These are phyloP conservation scores for Blastocystis sp. DNA, from an alignment of 352 stramenopile genomes.

Conservation along the genomic window DNA sequence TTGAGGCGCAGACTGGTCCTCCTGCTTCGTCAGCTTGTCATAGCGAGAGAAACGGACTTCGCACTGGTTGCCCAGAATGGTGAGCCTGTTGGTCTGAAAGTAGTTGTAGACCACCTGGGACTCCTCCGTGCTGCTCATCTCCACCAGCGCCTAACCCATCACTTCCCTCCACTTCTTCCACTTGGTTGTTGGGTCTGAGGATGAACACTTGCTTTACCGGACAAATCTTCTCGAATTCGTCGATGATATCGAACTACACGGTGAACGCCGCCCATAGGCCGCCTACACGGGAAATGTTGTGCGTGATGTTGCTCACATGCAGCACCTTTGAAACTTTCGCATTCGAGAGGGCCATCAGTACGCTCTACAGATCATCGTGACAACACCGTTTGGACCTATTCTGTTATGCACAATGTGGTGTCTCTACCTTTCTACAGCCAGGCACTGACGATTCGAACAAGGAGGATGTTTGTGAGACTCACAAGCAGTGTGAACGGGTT, in stretches of 20 bases:
- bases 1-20: background rate
- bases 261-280: background rate
- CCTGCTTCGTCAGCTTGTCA: background rate
- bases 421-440: too few species aligned
- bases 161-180: background rate
- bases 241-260: conserved; percentile 42
- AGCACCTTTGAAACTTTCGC: conserved; percentile 23
- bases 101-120: background rate
- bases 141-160: background rate
- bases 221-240: conserved; percentile 42
- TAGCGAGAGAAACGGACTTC: conserved; percentile 41
- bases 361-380: background rate
- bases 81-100: conserved; percentile 5
- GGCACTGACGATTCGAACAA: too few species aligned
- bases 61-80: conserved; percentile 34
- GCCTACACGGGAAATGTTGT: conserved; percentile 49
- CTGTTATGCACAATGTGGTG: too few species aligned
- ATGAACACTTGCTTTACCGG: conserved; percentile 55
- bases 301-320: conserved; percentile 41
- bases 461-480: too few species aligned
- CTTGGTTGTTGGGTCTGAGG: conserved; percentile 38
- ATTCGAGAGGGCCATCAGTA: background rate
- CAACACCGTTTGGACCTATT: too few species aligned
- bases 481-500: too few species aligned
- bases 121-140: conserved; percentile 14